These are phyloP conservation scores for Curvularia spicifera DNA, from an alignment of 2,329 filamentous ascomycete genomes.

Conservation along the genomic window DNA sequence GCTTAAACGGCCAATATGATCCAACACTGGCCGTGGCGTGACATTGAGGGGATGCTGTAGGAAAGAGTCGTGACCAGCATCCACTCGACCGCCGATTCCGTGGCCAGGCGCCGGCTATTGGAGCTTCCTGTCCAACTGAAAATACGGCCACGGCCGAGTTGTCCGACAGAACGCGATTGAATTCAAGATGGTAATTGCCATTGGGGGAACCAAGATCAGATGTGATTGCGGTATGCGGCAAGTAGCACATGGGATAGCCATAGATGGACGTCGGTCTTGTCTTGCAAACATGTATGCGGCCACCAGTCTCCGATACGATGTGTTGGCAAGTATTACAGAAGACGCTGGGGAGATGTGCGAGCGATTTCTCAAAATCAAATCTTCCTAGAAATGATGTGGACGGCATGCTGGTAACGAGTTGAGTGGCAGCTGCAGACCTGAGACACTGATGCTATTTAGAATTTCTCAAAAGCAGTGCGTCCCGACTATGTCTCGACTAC, in stretches of 20 bases:
- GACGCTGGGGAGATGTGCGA: not conserved
- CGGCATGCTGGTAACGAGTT: slow-evolving; percentile 2
- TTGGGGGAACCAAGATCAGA: slow-evolving; percentile 15
- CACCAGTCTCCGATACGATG: slow-evolving; percentile 1
- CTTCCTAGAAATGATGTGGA: slow-evolving; percentile 4
- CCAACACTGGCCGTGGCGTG: slow-evolving; percentile 14
- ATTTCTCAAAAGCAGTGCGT: not conserved
- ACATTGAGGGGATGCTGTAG: slow-evolving; percentile 1
- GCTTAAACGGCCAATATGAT: slow-evolving; percentile 13
- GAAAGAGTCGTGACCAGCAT: slow-evolving; percentile 9
- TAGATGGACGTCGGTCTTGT: not conserved
- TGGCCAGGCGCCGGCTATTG: slow-evolving; percentile 10
- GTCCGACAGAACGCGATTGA: slow-evolving; percentile 19
- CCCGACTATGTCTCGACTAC: not conserved
- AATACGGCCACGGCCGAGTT: slow-evolving; percentile 21
- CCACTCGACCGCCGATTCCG: not conserved
- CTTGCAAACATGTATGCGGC: slow-evolving; percentile 4
- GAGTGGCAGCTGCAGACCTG: not conserved
- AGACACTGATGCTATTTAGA: slow-evolving; percentile 4
- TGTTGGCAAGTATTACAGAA: slow-evolving; percentile 6
- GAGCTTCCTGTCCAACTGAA: slow-evolving; percentile 13
- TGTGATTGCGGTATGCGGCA: slow-evolving; percentile 18
- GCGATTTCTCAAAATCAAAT: slow-evolving; percentile 5
- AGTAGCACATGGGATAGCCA: slow-evolving; percentile 4
- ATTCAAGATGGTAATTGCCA: slow-evolving; percentile 8